Evolutionary conservation across 2,329 filamentous ascomycete genomes (phyloP).

Genomic region (Lachnellula hyalina): DNA sequence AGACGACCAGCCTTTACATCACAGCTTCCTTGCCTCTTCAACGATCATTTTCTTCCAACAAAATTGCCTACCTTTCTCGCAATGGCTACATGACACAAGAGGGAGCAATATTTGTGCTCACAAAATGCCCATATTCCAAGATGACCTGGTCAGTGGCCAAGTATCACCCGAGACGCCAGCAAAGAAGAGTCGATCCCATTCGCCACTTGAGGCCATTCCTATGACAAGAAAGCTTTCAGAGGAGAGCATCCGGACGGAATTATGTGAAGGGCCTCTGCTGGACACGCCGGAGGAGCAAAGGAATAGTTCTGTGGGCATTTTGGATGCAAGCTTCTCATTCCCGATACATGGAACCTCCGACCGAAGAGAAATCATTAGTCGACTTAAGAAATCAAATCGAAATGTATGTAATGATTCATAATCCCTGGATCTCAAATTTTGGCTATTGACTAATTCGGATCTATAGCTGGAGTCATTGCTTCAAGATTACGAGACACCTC

Average conservation of each 20-base stretch:
- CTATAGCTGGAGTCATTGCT: slow-evolving; percentile 26
- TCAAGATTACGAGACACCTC: slow-evolving; percentile 24
- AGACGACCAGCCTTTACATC: slow-evolving; percentile 3
- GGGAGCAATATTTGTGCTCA: slow-evolving; percentile 14
- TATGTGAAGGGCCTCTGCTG: slow-evolving; percentile 52
- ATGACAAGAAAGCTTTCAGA: slow-evolving; percentile 44
- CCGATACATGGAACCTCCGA: slow-evolving; percentile 39
- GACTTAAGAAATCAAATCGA: slow-evolving; percentile 67
- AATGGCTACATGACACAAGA: slow-evolving; percentile 19
- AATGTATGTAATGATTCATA: slow-evolving; percentile 41
- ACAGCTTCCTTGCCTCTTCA: slow-evolving; percentile 7
- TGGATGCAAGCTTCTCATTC: slow-evolving; percentile 16
- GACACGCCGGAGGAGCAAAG: slow-evolving; percentile 20
- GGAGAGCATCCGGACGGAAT: slow-evolving; percentile 55
- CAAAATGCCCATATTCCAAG: slow-evolving; percentile 55
- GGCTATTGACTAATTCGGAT: slow-evolving; percentile 1
- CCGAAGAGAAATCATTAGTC: slow-evolving; percentile 74
- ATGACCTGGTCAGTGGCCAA: slow-evolving; percentile 39
- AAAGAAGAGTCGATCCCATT: slow-evolving; percentile 22
- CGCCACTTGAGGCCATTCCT: slow-evolving; percentile 14
- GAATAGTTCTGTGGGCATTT: slow-evolving; percentile 4
- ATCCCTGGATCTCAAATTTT: neutral
- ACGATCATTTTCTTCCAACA: slow-evolving; percentile 1
- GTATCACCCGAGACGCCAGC: slow-evolving; percentile 13
- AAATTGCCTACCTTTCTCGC: slow-evolving; percentile 9